phyloP scores from a whole-genome alignment of 108 stramenopile species.

The Cyclotella baltica region DNA sequence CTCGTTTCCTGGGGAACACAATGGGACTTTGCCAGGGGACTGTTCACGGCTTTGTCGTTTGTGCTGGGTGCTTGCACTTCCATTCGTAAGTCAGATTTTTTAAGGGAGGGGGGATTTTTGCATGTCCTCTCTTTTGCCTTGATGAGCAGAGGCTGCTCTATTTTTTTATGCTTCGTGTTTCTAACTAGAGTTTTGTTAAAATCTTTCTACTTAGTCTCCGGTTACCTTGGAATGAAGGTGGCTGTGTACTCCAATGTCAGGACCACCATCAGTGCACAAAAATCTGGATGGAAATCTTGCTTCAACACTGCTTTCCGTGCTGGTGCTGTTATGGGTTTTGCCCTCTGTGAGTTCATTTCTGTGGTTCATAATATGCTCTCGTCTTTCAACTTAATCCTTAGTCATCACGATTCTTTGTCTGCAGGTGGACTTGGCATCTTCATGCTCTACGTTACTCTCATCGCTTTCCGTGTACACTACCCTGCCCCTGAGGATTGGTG shows the following conservation, averaged over 20 bases:
- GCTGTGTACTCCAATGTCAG: slow-evolving; percentile 97
- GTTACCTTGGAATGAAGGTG: slow-evolving; percentile 98
- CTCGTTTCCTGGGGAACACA: slow-evolving; percentile 90
- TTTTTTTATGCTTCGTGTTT: background rate
- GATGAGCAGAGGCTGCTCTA: background rate
- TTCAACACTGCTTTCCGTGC: slow-evolving; percentile 98
- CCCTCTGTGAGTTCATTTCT: slow-evolving; percentile 86
- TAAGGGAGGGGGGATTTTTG: background rate
- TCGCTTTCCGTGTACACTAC: slow-evolving; percentile 86
- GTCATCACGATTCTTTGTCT: no score
- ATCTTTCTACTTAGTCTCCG: slow-evolving; percentile 72
- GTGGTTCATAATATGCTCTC: no score
- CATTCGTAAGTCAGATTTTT: slow-evolving; percentile 52
- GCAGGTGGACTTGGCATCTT: slow-evolving; percentile 84
- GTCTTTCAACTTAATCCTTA: background rate
- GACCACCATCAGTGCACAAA: slow-evolving; percentile 93
- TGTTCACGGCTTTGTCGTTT: slow-evolving; percentile 93
- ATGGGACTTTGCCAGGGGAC: slow-evolving; percentile 88
- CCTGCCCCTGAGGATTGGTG: slow-evolving; percentile 80
- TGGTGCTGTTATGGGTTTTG: slow-evolving; percentile 99
- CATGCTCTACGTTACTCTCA: slow-evolving; percentile 86
- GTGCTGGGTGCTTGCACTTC: slow-evolving; percentile 90
- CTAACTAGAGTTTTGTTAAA: background rate
- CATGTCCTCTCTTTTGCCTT: background rate
- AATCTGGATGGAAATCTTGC: slow-evolving; percentile 83